These are phyloP conservation scores for Monocercomonoides exilis DNA, from an alignment of 78 protist species.

Conservation along the genomic window DNA sequence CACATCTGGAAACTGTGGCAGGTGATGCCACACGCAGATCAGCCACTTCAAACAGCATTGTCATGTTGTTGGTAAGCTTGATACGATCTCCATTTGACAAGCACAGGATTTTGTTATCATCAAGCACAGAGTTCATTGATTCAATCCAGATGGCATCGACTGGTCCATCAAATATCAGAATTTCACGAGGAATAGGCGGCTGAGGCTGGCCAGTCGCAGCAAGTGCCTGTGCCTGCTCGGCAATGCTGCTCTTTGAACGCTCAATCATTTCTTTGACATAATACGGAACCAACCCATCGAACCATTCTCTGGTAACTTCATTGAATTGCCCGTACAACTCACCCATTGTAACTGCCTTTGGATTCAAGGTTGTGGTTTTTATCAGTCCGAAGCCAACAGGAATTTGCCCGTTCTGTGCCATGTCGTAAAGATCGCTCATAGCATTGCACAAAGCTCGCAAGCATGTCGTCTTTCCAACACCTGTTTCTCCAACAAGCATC, in stretches of 20 bases:
- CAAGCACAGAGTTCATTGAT: slow-evolving; percentile 42
- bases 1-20: slow-evolving; percentile 77
- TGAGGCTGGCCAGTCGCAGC: background rate
- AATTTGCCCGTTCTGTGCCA: background rate
- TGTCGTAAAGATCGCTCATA: background rate
- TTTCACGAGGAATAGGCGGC: slow-evolving; percentile 33
- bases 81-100: slow-evolving; percentile 54
- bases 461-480: slow-evolving; percentile 45
- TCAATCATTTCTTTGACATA: background rate
- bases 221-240: background rate
- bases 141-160: slow-evolving; percentile 83
- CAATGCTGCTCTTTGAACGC: background rate
- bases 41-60: slow-evolving; percentile 67
- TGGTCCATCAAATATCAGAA: slow-evolving; percentile 77
- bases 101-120: slow-evolving; percentile 43
- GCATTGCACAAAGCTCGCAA: slow-evolving; percentile 11
- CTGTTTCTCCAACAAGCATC: slow-evolving; percentile 68
- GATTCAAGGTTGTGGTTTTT: slow-evolving; percentile 34
- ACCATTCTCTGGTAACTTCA: slow-evolving; percentile 9
- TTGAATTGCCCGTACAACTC: slow-evolving; percentile 38
- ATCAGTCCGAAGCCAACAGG: background rate
- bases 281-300: slow-evolving; percentile 2
- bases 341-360: slow-evolving; percentile 49
- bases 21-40: slow-evolving; percentile 80
- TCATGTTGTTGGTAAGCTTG: slow-evolving; percentile 51